Evolutionary conservation across 305 asterid genomes (phyloP).

Genomic region (Solanum hybrid): DNA sequence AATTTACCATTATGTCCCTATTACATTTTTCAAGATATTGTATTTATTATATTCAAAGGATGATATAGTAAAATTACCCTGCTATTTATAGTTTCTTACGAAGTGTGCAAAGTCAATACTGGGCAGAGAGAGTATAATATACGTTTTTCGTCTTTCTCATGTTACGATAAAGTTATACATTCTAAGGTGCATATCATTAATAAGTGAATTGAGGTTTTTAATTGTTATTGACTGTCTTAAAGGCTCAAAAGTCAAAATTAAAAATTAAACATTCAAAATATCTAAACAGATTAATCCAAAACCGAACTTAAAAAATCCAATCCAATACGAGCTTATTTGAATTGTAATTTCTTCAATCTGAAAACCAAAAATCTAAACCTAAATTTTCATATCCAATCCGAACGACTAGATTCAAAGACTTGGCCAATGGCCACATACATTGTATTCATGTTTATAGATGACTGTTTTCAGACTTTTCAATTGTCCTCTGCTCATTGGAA

Average conservation of each 20-base stretch:
- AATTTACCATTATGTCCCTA: too few relatives aligned
- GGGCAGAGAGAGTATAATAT: not conserved
- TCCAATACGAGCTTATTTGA: not conserved
- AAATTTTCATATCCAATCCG: not conserved
- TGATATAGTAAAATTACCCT: too few relatives aligned
- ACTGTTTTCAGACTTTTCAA: not conserved
- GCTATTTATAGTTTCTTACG: too few relatives aligned
- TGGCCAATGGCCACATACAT: not conserved
- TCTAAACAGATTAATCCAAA: not conserved
- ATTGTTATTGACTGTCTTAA: not conserved
- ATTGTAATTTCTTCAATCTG: not conserved
- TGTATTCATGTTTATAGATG: not conserved
- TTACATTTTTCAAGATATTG: too few relatives aligned
- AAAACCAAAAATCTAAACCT: not conserved
- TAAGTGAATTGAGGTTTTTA: not conserved
- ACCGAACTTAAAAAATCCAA: not conserved
- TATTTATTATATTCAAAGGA: too few relatives aligned
- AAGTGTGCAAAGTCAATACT: too few relatives aligned
- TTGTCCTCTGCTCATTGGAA: not conserved
- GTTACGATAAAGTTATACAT: not conserved
- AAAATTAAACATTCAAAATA: not conserved
- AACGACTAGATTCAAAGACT: not conserved
- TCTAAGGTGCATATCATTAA: not conserved
- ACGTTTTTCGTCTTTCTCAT: not conserved
- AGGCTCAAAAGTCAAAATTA: not conserved